Evolutionary conservation across 352 stramenopile species (phyloP), one percentile per base, ranked within the genome.

Genomic region (Phytopythium montanum): DNA sequence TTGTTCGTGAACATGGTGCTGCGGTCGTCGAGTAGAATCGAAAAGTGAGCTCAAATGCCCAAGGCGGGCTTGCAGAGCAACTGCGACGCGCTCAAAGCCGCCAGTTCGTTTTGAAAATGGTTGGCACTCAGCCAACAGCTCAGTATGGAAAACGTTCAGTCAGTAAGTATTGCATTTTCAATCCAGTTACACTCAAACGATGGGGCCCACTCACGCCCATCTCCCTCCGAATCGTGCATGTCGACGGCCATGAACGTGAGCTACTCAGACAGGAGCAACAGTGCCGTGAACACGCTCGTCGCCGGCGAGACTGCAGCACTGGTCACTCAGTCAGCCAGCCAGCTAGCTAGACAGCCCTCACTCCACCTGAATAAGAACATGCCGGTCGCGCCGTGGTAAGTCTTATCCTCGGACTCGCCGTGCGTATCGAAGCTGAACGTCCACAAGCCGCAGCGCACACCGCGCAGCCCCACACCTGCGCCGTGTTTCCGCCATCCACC

Each of bases 371-470:
- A 25, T 31, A 1, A 33, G 5, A 1, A 45, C 69, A 28, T 61
- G 82, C 75, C 69, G 19, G 81, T 90, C 52, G 81, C 96, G 28
- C 96, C 95, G 55, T 89, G 81, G 64, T 98, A 85, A 34, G 97
- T 99, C 66, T 97, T 86, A 42, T 99, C 90, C 60, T 94, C 93
- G 66, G 98, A 97, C 80, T 99, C 96, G 39, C 85, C 75, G 59
- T 99, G 92, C 53, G 98, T 92, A 70, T 98, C 98, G 5, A 93
- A n/a, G 93, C 65, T 98, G 99, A 28, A 98, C 88, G 65, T 96
- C 87, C 54, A 95, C 81, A 41, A 81, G 76, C 70, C 90, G 90
- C 29, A 96, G 72, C 55, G 71, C 82, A 49, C 81, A 79, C 1
- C 71, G 68, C 23, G 70, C 36, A 88, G 54, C 21, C 67, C 56